phyloP scores from a whole-genome alignment of 2,329 filamentous ascomycete genomes.

The Pseudopyrenochaeta lycopersici region DNA sequence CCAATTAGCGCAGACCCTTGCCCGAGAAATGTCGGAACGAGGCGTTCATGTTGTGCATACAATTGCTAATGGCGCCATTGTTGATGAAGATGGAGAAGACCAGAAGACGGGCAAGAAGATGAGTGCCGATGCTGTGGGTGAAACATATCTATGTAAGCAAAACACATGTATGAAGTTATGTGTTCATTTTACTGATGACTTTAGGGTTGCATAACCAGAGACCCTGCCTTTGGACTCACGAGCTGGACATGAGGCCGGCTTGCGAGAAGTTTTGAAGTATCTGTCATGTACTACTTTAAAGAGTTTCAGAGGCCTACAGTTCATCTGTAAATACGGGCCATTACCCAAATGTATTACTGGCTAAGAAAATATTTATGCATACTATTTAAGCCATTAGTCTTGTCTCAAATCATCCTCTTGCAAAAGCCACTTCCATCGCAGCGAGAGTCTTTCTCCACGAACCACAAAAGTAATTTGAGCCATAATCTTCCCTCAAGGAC shows the following conservation, averaged over 20 bases:
- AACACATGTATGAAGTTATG: too few relatives aligned
- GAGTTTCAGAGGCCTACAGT: too few relatives aligned
- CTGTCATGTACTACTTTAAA: neutral
- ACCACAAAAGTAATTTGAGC: too few relatives aligned
- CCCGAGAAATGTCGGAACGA: slow-evolving; percentile 65
- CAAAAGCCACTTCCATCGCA: too few relatives aligned
- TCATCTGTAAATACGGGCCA: too few relatives aligned
- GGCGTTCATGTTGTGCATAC: slow-evolving; percentile 68
- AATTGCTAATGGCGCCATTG: slow-evolving; percentile 65
- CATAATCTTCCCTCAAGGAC: neutral
- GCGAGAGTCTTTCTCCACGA: too few relatives aligned
- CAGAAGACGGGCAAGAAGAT: slow-evolving; percentile 63
- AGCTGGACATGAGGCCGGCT: slow-evolving; percentile 61
- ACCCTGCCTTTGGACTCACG: slow-evolving; percentile 62
- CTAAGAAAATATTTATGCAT: too few relatives aligned
- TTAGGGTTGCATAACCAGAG: slow-evolving; percentile 55
- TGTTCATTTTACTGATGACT: too few relatives aligned
- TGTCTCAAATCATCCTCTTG: too few relatives aligned
- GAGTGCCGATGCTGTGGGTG: slow-evolving; percentile 66
- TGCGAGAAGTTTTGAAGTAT: slow-evolving; percentile 57
- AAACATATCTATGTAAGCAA: slow-evolving; percentile 60
- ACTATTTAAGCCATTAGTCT: too few relatives aligned
- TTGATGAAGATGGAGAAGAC: slow-evolving; percentile 60
- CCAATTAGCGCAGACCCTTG: slow-evolving; percentile 65
- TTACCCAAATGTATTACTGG: too few relatives aligned